These are phyloP conservation scores for Anthostomella pinea DNA, from an alignment of 2,329 filamentous ascomycete genomes.

Conservation along the genomic window DNA sequence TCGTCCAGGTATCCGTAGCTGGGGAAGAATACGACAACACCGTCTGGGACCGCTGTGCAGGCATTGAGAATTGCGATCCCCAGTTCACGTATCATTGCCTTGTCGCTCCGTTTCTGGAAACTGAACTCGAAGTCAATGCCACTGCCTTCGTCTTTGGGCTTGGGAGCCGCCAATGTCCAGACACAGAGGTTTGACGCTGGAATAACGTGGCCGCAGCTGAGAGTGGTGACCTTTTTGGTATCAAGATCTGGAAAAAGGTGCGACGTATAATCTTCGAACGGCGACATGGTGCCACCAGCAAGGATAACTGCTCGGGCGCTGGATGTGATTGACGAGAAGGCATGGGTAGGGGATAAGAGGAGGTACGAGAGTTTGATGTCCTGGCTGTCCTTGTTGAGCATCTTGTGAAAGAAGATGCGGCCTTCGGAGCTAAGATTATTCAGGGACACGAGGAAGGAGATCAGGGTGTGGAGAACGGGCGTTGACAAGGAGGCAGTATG, in stretches of 20 bases:
- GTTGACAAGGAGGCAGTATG: constrained; percentile 38
- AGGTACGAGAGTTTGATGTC: constrained; percentile 75
- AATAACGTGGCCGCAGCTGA: constrained; percentile 95
- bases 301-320: constrained; percentile 84
- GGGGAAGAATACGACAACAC: constrained; percentile 91
- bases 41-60: constrained; percentile 75
- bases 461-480: constrained; percentile 53
- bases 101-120: constrained; percentile 71
- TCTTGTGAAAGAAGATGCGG: constrained; percentile 61
- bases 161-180: constrained; percentile 58
- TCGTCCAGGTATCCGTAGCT: constrained; percentile 87
- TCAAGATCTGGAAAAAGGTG: constrained; percentile 80
- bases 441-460: constrained; percentile 70
- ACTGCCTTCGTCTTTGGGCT: constrained; percentile 26
- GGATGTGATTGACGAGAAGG: constrained; percentile 84
- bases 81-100: constrained; percentile 68
- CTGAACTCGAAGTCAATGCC: constrained; percentile 73
- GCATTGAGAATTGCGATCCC: constrained; percentile 71
- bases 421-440: constrained; percentile 80
- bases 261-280: constrained; percentile 83
- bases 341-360: constrained; percentile 84
- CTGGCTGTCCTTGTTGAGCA: constrained; percentile 27
- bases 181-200: constrained; percentile 78
- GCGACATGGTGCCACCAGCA: constrained; percentile 96
- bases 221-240: constrained; percentile 63